Evolutionary conservation across 2,329 filamentous ascomycete species (phyloP).

Genomic region (Colletotrichum sp.): DNA sequence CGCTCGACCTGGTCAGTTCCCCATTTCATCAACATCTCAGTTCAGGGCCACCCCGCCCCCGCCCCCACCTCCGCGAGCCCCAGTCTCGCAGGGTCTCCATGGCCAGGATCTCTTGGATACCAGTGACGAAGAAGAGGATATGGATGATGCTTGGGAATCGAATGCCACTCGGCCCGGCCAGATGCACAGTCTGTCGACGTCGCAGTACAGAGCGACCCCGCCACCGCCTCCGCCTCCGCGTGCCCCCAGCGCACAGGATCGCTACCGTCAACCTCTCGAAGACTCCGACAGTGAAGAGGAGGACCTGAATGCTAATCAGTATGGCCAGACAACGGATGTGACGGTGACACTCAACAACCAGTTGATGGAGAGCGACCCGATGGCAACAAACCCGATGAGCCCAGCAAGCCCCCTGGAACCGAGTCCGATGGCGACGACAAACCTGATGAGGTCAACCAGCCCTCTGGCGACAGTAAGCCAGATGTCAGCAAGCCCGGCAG

Average conservation of each 20-base stretch:
- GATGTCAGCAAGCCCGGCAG: neutral
- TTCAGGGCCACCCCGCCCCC: constrained; percentile 6
- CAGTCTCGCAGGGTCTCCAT: neutral
- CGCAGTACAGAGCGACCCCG: neutral
- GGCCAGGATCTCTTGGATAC: neutral
- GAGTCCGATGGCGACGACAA: neutral
- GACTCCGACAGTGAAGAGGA: constrained; percentile 15
- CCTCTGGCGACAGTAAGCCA: neutral
- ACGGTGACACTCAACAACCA: neutral
- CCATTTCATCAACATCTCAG: constrained; percentile 21
- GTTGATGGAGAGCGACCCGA: neutral
- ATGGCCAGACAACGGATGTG: constrained; percentile 9
- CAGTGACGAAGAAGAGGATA: constrained; percentile 2
- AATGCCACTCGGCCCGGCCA: constrained; percentile 8
- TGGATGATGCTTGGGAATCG: constrained; percentile 1
- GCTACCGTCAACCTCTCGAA: neutral
- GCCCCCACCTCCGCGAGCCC: neutral
- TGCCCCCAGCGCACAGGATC: neutral
- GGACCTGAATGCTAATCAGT: constrained; percentile 9
- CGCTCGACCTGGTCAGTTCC: constrained; percentile 20
- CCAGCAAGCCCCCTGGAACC: neutral
- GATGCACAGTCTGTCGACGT: constrained; percentile 10
- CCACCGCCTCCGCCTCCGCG: neutral
- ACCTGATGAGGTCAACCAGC: neutral
- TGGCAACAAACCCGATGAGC: neutral